Percentiles rank a stretch among this genome's conserved stretches.
These are phyloP conservation scores for Solanum peruvianum DNA, from an alignment of 257 asterid species.

Conservation along the genomic window DNA sequence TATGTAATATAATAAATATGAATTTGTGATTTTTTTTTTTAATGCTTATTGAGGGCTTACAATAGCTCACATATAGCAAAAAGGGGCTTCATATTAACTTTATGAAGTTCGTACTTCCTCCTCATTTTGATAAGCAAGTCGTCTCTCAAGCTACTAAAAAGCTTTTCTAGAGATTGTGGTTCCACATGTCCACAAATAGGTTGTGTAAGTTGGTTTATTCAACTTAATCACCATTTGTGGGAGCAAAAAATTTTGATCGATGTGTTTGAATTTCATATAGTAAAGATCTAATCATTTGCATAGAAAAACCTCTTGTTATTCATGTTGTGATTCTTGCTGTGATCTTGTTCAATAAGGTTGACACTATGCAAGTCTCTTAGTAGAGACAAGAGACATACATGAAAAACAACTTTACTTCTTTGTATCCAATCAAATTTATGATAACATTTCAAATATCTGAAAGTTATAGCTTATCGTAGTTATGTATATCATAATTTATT, in stretches of 20 bases:
- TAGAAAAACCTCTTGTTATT: not conserved
- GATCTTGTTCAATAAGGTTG: not conserved
- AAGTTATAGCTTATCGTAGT: not conserved
- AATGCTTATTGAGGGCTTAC: no score
- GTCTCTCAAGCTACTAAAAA: not conserved
- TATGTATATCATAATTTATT: no score
- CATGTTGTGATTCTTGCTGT: not conserved
- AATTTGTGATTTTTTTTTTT: no score
- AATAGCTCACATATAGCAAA: no score
- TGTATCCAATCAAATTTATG: no score
- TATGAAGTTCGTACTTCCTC: not conserved
- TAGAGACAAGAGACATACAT: not conserved
- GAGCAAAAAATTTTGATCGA: not conserved
- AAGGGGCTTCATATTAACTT: no score
- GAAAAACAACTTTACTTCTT: no score
- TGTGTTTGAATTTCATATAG: not conserved
- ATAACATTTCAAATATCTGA: not conserved
- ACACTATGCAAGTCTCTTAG: not conserved
- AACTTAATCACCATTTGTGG: not conserved
- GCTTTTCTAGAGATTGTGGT: not conserved
- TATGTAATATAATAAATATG: no score
- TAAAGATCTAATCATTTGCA: not conserved
- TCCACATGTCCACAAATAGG: not conserved
- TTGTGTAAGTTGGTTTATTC: not conserved
- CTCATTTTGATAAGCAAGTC: not conserved